Conservation (phyloP, 1,139 yeast genomes). For the Pichia sp. region DNA sequence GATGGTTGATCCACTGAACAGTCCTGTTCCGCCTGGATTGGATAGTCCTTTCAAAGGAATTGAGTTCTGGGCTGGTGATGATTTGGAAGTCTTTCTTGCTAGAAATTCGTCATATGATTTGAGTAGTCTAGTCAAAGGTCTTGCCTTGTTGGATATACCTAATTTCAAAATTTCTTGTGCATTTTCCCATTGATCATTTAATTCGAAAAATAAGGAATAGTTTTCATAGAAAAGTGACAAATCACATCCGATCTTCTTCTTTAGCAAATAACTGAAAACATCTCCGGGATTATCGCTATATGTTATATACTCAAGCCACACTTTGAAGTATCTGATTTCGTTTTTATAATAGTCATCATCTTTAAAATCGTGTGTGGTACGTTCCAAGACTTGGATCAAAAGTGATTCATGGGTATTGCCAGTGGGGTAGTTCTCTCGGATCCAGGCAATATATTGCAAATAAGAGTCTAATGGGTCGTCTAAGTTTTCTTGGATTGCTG, state of each 20-base stretch:
- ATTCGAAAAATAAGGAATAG: constrained; percentile 68
- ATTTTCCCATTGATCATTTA: constrained; percentile 48
- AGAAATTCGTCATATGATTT: constrained; percentile 50
- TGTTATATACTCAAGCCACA: constrained; percentile 78
- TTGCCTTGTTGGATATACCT: constrained; percentile 62
- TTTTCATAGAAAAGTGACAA: constrained; percentile 78
- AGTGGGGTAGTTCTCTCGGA: constrained; percentile 61
- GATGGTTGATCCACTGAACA: neutral
- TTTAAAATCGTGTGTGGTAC: constrained; percentile 69
- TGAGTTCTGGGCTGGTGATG: neutral
- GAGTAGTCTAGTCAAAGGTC: constrained; percentile 58
- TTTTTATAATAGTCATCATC: constrained; percentile 69
- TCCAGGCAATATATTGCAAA: constrained; percentile 74
- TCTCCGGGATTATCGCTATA: constrained; percentile 73
- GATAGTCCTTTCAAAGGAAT: constrained; percentile 8
- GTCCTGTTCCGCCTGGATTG: constrained; percentile 26
- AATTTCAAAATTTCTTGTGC: constrained; percentile 62
- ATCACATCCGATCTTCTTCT: constrained; percentile 68
- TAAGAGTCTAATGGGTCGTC: constrained; percentile 85
- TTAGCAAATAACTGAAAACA: constrained; percentile 68
- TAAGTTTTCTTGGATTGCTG: constrained; percentile 45
- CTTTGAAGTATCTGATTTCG: constrained; percentile 73
- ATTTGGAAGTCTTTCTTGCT: constrained; percentile 31
- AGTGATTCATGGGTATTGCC: constrained; percentile 71
- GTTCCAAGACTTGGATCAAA: constrained; percentile 61